Evolutionary conservation across 805 yeast genomes (phyloP), one percentile per base, ranked within the genome.

Genomic region (Wickerhamiella parazyma): DNA sequence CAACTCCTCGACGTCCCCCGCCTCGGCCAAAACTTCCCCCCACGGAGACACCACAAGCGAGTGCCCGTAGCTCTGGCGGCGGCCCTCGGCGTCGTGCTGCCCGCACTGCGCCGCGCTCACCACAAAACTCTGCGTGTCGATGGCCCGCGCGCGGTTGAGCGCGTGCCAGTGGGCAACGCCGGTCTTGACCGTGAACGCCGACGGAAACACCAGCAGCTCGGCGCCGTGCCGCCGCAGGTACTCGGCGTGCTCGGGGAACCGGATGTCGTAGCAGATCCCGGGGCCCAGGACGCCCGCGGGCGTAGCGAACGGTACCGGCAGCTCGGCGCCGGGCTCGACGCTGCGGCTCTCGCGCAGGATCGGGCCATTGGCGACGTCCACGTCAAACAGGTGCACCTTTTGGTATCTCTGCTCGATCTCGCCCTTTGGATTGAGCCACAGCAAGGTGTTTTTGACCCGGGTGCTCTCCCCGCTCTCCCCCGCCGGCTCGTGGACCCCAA

Each of bases 81-180:
- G 93, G 16, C 64, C 64, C 40, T 52, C 61, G 0, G 74, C 68
- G 46, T 77, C 75, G 57, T 86, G 95, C 33, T 63, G 61, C 2
- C 96, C 96, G 45, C 76, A 74, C 56, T 85, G 95, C 0, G 91
- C 94, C 2, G 96, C 87, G 80, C 86, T 73, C 3, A 89, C 66
- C 5, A 87, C 94, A 58, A 72, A 91, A 47, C 80, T 68, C 61
- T 91, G 97, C 1, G 89, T 72, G 56, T 87, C 95, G 10, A 89
- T 71, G 3, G 97, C 97, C 38, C 96, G 66, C 0, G 94, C 80
- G 21, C 75, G 68, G 1, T 84, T 95, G 41, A 89, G 65, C 1
- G 73, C 59, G 42, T 76, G 76, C 94, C 96, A 89, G 56, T 89
- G 98, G 1, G 89, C 84, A 41, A 75, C 75, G 1, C 98, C 98